These are phyloP conservation scores for Neolentinus lepideus DNA, from an alignment of 1,284 basidiomycete species.

Conservation along the genomic window DNA sequence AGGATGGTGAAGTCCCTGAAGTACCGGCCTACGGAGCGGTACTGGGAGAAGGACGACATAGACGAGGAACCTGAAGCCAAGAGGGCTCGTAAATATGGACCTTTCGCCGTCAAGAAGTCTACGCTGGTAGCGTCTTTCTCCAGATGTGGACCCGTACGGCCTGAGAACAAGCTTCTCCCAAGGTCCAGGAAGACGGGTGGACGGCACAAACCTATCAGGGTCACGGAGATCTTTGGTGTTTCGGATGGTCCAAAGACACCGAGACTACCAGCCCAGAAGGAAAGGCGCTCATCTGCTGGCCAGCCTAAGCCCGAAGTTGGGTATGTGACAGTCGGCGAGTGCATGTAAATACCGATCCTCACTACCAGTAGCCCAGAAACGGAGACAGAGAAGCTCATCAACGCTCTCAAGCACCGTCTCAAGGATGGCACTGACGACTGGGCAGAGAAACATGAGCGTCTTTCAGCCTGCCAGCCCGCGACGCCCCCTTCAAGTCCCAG, in stretches of 20 bases:
- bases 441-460: not conserved
- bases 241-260: not conserved
- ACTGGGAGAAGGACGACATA: not conserved
- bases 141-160: not conserved
- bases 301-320: too few species aligned
- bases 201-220: slow-evolving; percentile 9
- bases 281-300: too few species aligned
- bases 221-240: not conserved
- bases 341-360: not conserved
- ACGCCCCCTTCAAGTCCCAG: not conserved
- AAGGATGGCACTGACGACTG: not conserved
- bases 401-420: not conserved
- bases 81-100: slow-evolving; percentile 9
- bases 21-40: not conserved
- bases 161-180: slow-evolving; percentile 6
- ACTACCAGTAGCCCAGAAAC: not conserved
- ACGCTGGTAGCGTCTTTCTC: not conserved
- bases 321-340: too few species aligned
- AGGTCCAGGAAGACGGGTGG: slow-evolving; percentile 9
- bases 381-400: not conserved
- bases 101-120: not conserved
- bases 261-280: not conserved
- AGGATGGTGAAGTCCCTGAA: not conserved
- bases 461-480: not conserved
- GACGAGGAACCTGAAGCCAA: slow-evolving; percentile 11